Base-by-base conservation (phyloP, 768 basidiomycete species). In the Calvatia gigantea region DNA sequence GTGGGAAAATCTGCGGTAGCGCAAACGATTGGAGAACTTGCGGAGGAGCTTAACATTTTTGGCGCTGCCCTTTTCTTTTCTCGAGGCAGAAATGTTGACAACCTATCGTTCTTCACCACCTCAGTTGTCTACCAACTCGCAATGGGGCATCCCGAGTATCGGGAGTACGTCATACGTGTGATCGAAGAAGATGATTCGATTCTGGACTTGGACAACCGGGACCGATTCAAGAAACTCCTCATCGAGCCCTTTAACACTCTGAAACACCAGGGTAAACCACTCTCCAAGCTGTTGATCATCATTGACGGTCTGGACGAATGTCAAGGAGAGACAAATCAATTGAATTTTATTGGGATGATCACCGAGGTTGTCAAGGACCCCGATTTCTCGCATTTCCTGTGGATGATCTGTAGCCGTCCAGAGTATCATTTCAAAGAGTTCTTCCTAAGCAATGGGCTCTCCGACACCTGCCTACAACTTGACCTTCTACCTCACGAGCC, bases 231-330 rank as follows among this genome's bases (percentile, higher is more conserved):
- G 8, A 44, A 46, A 7, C 51, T 54, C 12, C 38, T 60, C n/a
- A 3, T 50, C 31, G 45, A 57, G 25, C 59, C 56, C n/a, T 42
- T 51, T 14, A n/a, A 25, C 6, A 7, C 9, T 4, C 32, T 41
- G 11, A 39, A 43, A 2, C 23, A 23, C n/a, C 38, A 23, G 15
- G 14, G 44, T 3, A 49, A 27, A 23, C n/a, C n/a, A n/a, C n/a
- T n/a, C n/a, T n/a, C n/a, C n/a, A 42, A 27, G 12, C 49, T 46
- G 2, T 23, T 43, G 21, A 41, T 60, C 44, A 52, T 54, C 25
- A 51, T 60, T 15, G 59, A 60, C 33, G 59, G 59, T 2, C 35
- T 50, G 17, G 62, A 63, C 46, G 62, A 63, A 14, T 61, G 60
- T 31, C 17, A 29, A 6, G 60, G 53, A 3, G 44, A 50, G 11